Evolutionary conservation across 306 rosid species (phyloP), one percentile per base, ranked within the genome.

Genomic region (Cicer judaicum): DNA sequence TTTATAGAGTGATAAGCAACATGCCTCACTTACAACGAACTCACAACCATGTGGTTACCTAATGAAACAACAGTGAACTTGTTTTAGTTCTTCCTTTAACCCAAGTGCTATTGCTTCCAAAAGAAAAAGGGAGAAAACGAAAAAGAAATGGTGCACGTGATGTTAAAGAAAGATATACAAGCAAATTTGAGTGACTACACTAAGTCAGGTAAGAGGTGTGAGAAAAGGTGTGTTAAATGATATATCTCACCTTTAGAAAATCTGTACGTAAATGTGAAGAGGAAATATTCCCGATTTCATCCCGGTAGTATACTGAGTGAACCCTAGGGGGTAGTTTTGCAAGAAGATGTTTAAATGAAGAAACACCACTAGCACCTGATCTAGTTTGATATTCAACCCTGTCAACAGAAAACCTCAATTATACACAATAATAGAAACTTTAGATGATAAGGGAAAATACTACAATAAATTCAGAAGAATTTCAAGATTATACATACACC

Each of bases 241-340:
- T 48, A 70, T 72, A 56, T 12, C 46, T 49, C 82, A 94, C 99
- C 93, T 83, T 88, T 60, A 54, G 80, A 84, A 77, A 81, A 83
- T 85, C 93, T 49, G 86, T 80, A 50, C 97, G 96, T 65, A 94
- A 83, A 86, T 83, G 96, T 14, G 99, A 94, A 61, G 99, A 79
- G 5, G 99, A 94, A 76, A 94, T 90, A 87, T 94, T 94, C 61
- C 99, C 97, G 54, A 94, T 94, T 63, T 64, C 89, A 70, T 94
- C 99, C 34, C 97, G 90, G 83, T 94, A 94, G 80, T 90, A 87
- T 64, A 92, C 97, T 24, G 99, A 94, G 87, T 94, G 99, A 79
- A 90, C 96, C 85, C 87, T 86, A 39, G 99, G 96, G 62, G 99
- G 99, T 52, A 94, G 80, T 79, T 85, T 90, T 39, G 92, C 97